Evolutionary conservation across 345 rosid genomes (phyloP).

Genomic region (Sapria himalayana): DNA sequence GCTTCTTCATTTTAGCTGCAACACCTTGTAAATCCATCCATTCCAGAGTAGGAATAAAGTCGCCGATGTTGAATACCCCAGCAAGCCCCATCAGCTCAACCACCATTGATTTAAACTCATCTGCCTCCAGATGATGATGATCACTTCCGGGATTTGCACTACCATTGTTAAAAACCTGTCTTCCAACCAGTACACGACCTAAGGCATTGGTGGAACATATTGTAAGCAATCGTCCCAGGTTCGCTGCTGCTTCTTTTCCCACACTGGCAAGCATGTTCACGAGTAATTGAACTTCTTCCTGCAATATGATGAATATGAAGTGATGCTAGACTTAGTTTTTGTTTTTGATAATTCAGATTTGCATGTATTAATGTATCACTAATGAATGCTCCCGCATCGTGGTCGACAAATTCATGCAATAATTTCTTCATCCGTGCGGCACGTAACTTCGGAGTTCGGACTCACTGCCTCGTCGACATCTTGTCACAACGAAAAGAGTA

Average conservation of each 20-base stretch:
- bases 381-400: too few relatives aligned
- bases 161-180: conserved; percentile 39
- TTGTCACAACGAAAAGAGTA: not conserved
- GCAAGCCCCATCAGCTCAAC: conserved; percentile 68
- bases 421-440: too few relatives aligned
- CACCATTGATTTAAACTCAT: conserved; percentile 78
- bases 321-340: too few relatives aligned
- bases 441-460: too few relatives aligned
- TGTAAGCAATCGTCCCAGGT: conserved; percentile 41
- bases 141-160: conserved; percentile 28
- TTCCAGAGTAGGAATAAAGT: conserved; percentile 58
- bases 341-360: too few relatives aligned
- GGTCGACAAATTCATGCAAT: too few relatives aligned
- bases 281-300: conserved; percentile 46
- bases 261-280: conserved; percentile 21
- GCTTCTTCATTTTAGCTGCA: conserved; percentile 62
- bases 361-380: too few relatives aligned
- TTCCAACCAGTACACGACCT: conserved; percentile 64
- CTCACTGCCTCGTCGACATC: too few relatives aligned
- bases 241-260: conserved; percentile 13
- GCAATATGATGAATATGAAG: not conserved
- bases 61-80: conserved; percentile 73
- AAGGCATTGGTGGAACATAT: conserved; percentile 57
- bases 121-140: conserved; percentile 47
- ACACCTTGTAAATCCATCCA: conserved; percentile 79